Evolutionary conservation across 2,329 filamentous ascomycete species (phyloP).

Genomic region (Talaromyces sp.): DNA sequence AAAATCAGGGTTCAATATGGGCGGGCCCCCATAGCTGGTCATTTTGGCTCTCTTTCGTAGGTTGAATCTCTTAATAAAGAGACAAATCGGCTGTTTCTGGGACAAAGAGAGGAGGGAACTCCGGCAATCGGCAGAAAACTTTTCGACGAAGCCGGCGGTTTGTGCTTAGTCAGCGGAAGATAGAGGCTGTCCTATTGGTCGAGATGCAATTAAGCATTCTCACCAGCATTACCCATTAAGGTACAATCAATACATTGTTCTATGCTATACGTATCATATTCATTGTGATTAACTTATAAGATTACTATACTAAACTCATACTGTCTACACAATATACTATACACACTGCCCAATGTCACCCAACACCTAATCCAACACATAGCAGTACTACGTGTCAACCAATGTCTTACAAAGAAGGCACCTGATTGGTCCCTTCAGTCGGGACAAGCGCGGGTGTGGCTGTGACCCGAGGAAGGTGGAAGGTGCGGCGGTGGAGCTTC

Average conservation of each 20-base stretch:
- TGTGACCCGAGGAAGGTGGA: neutral
- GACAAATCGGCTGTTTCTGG: neutral
- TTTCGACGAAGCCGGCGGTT: slow-evolving; percentile 34
- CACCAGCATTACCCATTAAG: neutral
- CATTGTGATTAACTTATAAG: too few relatives aligned
- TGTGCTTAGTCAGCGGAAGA: slow-evolving; percentile 20
- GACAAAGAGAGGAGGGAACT: neutral
- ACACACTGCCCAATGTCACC: neutral
- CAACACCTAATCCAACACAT: too few relatives aligned
- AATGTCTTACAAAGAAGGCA: neutral
- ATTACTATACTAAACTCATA: too few relatives aligned
- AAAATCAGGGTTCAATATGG: slow-evolving; percentile 19
- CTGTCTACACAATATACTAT: neutral
- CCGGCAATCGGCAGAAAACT: slow-evolving; percentile 43
- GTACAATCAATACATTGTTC: neutral
- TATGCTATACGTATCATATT: neutral
- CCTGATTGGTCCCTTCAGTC: neutral
- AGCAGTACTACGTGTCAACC: too few relatives aligned
- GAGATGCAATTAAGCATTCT: neutral
- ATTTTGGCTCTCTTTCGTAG: neutral
- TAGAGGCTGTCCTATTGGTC: neutral
- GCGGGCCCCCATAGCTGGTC: slow-evolving; percentile 17
- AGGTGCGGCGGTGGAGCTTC: slow-evolving; percentile 1
- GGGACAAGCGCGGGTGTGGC: slow-evolving; percentile 5
- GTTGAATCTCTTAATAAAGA: neutral